Conservation (phyloP, 2,329 filamentous ascomycete species). For the Fusarium sambucinum region DNA sequence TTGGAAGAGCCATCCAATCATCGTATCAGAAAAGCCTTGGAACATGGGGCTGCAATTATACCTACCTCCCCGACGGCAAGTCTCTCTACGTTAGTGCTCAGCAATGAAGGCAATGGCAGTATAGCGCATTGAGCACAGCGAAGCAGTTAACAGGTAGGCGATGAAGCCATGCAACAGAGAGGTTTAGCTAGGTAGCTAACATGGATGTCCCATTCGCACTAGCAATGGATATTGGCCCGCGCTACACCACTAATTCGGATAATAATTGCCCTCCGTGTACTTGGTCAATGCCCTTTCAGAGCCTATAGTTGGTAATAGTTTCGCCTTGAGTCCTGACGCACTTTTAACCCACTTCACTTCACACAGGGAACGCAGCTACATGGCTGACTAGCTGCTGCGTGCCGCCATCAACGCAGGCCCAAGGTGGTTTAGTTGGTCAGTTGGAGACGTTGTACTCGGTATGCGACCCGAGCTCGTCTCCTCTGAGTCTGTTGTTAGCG, state of each 20-base stretch:
- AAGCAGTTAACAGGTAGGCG: not conserved
- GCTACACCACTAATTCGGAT: constrained; percentile 39
- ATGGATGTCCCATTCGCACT: constrained; percentile 17
- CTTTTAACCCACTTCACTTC: constrained; percentile 6
- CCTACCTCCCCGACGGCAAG: constrained; percentile 6
- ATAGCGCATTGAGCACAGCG: constrained; percentile 1
- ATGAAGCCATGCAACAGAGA: constrained; percentile 18
- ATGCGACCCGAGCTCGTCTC: constrained; percentile 18
- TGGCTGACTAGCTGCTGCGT: constrained; percentile 29
- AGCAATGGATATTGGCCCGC: constrained; percentile 25
- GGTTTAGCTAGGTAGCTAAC: not conserved
- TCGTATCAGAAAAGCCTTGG: not conserved
- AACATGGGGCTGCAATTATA: constrained; percentile 14
- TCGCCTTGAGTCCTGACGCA: constrained; percentile 16
- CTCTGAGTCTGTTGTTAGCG: constrained; percentile 40
- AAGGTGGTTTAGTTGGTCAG: constrained; percentile 14
- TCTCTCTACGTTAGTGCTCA: constrained; percentile 8
- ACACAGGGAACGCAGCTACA: constrained; percentile 7
- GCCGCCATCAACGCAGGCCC: constrained; percentile 30
- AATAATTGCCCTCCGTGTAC: constrained; percentile 17
- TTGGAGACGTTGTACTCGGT: constrained; percentile 22
- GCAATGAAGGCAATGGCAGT: not conserved
- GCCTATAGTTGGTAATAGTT: constrained; percentile 11
- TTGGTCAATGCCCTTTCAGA: constrained; percentile 18
- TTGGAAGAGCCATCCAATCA: constrained; percentile 4